A percentile compares a stretch with the other conserved stretches of the same genome.
Evolutionary conservation across 257 asterid species (phyloP).

Genomic region (Cynanchum wilfordii): DNA sequence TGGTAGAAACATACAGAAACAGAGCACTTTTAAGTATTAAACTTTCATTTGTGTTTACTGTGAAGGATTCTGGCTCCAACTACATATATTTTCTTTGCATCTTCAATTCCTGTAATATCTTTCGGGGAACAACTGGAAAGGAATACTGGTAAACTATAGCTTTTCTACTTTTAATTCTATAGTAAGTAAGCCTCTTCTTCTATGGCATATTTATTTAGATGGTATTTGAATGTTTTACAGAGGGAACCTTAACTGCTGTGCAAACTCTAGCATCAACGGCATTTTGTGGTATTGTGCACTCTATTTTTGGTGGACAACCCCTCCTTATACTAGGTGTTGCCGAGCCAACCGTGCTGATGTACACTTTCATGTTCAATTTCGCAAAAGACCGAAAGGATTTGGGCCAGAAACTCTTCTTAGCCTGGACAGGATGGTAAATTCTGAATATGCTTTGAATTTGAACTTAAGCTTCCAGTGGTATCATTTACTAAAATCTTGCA

Average conservation of each 20-base stretch:
- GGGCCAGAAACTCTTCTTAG: constrained; percentile 71
- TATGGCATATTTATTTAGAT: constrained; percentile 5
- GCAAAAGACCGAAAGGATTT: constrained; percentile 78
- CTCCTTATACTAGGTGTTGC: constrained; percentile 94
- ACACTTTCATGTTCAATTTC: constrained; percentile 90
- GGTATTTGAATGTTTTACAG: constrained; percentile 29
- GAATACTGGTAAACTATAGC: constrained; percentile 45
- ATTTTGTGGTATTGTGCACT: constrained; percentile 85
- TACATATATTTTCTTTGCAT: constrained; percentile 94
- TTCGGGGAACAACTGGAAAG: constrained; percentile 95
- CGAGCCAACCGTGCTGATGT: constrained; percentile 96
- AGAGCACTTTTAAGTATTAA: neutral
- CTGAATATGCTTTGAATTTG: constrained; percentile 14
- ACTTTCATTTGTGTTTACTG: constrained; percentile 10
- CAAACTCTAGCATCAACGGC: constrained; percentile 97
- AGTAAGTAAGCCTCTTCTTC: neutral
- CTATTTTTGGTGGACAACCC: constrained; percentile 91
- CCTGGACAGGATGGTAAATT: constrained; percentile 90
- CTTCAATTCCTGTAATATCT: constrained; percentile 94
- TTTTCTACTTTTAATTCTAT: neutral
- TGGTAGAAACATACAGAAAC: too few relatives aligned
- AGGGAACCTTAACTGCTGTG: constrained; percentile 89
- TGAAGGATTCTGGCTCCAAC: constrained; percentile 95
- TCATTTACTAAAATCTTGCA: constrained; percentile 13
- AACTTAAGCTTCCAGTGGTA: constrained; percentile 16